phyloP scores from a whole-genome alignment of 1,139 yeast genomes.

The Blastobotrys proliferans region DNA sequence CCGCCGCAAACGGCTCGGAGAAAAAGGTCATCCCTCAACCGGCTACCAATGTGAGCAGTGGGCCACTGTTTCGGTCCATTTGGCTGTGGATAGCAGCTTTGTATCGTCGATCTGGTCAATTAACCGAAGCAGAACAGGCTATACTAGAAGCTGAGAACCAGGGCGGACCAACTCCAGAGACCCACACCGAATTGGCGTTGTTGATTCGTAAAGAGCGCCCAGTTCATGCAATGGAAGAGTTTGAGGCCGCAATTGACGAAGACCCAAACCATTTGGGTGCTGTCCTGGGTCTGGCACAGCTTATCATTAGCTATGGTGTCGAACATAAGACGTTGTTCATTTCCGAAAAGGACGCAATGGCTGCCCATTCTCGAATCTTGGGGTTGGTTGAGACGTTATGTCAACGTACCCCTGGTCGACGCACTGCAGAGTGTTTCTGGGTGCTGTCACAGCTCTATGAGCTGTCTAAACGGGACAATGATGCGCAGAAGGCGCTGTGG shows the following conservation, averaged over 20 bases:
- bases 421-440: conserved; percentile 71
- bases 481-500: conserved; percentile 57
- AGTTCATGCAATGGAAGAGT: conserved; percentile 56
- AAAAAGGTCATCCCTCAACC: conserved; percentile 12
- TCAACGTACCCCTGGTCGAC: conserved; percentile 48
- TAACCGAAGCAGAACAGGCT: conserved; percentile 66
- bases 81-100: conserved; percentile 76
- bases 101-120: conserved; percentile 54
- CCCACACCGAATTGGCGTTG: conserved; percentile 54
- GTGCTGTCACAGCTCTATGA: conserved; percentile 64
- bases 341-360: conserved; percentile 51
- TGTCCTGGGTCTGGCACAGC: conserved; percentile 60
- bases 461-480: conserved; percentile 50
- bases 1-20: background rate
- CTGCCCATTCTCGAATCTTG: conserved; percentile 64
- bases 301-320: conserved; percentile 41
- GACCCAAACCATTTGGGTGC: conserved; percentile 52
- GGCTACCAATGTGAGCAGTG: conserved; percentile 9
- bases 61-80: conserved; percentile 49
- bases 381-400: conserved; percentile 60
- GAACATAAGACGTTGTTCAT: conserved; percentile 31
- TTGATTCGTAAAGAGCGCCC: conserved; percentile 37
- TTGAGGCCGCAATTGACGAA: conserved; percentile 61
- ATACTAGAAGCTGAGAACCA: conserved; percentile 64
- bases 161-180: conserved; percentile 48